Conservation (phyloP, 2,329 filamentous ascomycete species). For the Diaporthe citrichinensis region DNA sequence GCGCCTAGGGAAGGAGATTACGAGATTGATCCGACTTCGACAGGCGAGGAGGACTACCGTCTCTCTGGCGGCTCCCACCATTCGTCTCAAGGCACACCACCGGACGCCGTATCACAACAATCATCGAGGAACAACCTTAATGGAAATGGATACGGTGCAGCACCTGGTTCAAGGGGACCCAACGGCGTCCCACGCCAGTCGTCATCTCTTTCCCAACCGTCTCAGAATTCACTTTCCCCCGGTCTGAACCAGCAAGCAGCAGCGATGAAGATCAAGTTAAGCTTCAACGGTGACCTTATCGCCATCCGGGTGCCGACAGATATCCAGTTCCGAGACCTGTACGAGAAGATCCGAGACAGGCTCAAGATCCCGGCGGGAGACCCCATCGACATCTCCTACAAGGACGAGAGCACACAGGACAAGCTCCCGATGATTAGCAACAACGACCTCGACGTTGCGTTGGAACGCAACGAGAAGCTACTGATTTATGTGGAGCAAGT, state of each 20-base stretch:
- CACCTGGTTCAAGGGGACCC: slow-evolving; percentile 58
- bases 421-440: slow-evolving; percentile 83
- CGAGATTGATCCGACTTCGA: slow-evolving; percentile 82
- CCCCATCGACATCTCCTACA: slow-evolving; percentile 85
- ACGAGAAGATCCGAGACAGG: slow-evolving; percentile 87
- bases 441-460: slow-evolving; percentile 83
- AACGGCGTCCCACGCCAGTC: slow-evolving; percentile 60
- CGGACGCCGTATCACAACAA: slow-evolving; percentile 73
- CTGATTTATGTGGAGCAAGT: slow-evolving; percentile 78
- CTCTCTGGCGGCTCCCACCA: slow-evolving; percentile 79
- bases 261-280: slow-evolving; percentile 93
- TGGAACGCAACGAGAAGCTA: slow-evolving; percentile 89
- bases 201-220: slow-evolving; percentile 65
- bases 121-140: slow-evolving; percentile 76
- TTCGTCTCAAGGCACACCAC: slow-evolving; percentile 74
- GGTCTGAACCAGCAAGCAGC: slow-evolving; percentile 61
- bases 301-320: slow-evolving; percentile 89
- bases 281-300: slow-evolving; percentile 92
- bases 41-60: slow-evolving; percentile 79
- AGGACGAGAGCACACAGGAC: slow-evolving; percentile 84
- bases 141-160: slow-evolving; percentile 66
- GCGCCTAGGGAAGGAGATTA: slow-evolving; percentile 91
- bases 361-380: slow-evolving; percentile 79
- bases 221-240: slow-evolving; percentile 69
- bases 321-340: slow-evolving; percentile 82